These are phyloP conservation scores for Leptographium flavum DNA, from an alignment of 2,329 filamentous ascomycete genomes.

Conservation along the genomic window DNA sequence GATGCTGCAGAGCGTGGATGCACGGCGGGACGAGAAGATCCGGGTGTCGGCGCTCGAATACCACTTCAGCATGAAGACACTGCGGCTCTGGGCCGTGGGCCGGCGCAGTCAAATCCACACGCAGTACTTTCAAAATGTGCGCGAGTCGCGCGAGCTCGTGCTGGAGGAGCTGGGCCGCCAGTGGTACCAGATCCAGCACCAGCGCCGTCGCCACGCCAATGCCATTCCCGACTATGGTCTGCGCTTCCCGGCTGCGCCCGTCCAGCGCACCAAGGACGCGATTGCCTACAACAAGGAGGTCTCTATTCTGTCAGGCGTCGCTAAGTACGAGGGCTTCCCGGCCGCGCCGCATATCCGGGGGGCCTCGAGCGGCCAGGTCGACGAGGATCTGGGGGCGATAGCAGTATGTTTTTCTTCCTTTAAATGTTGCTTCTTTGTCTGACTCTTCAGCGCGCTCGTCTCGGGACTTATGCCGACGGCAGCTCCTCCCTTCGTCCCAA, in stretches of 20 bases:
- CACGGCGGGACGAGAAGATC: slow-evolving; percentile 67
- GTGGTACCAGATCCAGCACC: slow-evolving; percentile 86
- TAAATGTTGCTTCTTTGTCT: neutral
- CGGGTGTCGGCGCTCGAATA: slow-evolving; percentile 61
- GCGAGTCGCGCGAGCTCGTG: slow-evolving; percentile 67
- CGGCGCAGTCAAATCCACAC: slow-evolving; percentile 76
- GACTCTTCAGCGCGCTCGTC: neutral
- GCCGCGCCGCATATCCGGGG: slow-evolving; percentile 75
- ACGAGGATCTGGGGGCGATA: slow-evolving; percentile 82
- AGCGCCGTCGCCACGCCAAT: slow-evolving; percentile 54
- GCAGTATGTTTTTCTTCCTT: slow-evolving; percentile 41
- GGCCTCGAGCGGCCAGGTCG: slow-evolving; percentile 58
- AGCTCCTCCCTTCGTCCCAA: no score
- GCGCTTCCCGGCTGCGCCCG: slow-evolving; percentile 61
- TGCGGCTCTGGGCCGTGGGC: slow-evolving; percentile 63
- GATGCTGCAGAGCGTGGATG: slow-evolving; percentile 77
- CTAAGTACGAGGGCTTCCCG: slow-evolving; percentile 92
- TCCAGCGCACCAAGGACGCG: slow-evolving; percentile 70
- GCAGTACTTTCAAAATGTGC: slow-evolving; percentile 77
- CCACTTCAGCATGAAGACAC: slow-evolving; percentile 57
- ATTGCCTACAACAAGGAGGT: slow-evolving; percentile 92
- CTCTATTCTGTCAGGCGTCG: slow-evolving; percentile 75
- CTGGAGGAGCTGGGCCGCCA: slow-evolving; percentile 73
- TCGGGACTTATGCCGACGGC: no score
- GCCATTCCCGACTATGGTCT: slow-evolving; percentile 71